Evolutionary conservation across 352 stramenopile species (phyloP).

Genomic region (Pythium phragmiticola): DNA sequence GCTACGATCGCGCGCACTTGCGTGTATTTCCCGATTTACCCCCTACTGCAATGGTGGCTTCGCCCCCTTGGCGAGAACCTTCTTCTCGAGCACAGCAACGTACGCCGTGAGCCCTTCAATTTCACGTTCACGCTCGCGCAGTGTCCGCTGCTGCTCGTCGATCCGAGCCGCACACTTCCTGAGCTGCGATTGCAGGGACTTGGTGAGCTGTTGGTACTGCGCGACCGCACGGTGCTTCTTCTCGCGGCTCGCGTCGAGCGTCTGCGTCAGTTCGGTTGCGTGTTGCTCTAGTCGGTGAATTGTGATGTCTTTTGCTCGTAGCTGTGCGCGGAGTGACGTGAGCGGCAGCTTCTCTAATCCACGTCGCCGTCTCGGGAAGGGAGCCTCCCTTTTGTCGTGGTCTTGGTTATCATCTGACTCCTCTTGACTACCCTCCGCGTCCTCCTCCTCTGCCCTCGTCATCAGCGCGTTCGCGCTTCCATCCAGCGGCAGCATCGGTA

Average conservation of each 20-base stretch:
- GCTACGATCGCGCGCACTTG: too few species aligned
- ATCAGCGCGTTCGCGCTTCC: background rate
- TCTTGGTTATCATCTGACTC: background rate
- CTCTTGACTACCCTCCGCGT: constrained; percentile 4
- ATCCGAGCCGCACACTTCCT: constrained; percentile 33
- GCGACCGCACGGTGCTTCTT: constrained; percentile 30
- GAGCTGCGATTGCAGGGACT: constrained; percentile 34
- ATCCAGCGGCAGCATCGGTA: constrained; percentile 15
- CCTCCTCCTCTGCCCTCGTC: background rate
- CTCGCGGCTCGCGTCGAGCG: constrained; percentile 24
- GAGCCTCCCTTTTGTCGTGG: background rate
- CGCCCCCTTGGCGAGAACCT: constrained; percentile 1
- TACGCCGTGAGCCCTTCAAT: constrained; percentile 9
- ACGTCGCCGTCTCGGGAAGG: constrained; percentile 3
- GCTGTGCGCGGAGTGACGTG: constrained; percentile 40
- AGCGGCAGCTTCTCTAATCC: constrained; percentile 33
- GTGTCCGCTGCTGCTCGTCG: background rate
- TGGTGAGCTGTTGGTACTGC: constrained; percentile 34
- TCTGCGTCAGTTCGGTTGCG: constrained; percentile 30
- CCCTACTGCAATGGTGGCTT: background rate
- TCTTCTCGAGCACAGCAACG: constrained; percentile 22
- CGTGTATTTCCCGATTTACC: too few species aligned
- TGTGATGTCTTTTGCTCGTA: constrained; percentile 36
- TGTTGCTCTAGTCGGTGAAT: constrained; percentile 34
- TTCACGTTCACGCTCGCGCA: background rate